Base-by-base conservation (phyloP, 2,329 filamentous ascomycete species). In the Periconia digitata region DNA sequence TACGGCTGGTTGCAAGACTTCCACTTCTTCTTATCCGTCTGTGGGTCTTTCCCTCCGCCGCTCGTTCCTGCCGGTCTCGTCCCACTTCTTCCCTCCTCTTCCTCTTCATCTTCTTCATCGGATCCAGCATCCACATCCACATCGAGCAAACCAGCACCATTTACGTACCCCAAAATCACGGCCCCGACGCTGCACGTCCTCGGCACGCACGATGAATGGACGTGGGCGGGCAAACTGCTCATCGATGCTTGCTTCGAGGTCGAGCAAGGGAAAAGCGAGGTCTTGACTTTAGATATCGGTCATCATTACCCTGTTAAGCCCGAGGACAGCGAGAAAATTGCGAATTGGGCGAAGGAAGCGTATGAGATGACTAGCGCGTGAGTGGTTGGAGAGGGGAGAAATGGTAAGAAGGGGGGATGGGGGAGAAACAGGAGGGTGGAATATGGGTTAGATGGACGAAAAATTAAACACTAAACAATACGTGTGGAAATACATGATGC, bases 251-350 rank as follows among this genome's bases (percentile, higher is more conserved):
- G 51, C 40, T 71, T 59, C 44, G 62, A 65, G 23, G 46, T 56
- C 4, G 58, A 39, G 0, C 56, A 56, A 24, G 64, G 62, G 15
- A 64, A 51, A 46, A 63, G 58, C 24, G 53, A 56, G 29, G 52
- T 64, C 0, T 44, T 57, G 44, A 53, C 55, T 38, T 66, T 61
- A 51, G 58, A 66, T 4, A 70, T 67, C 51, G 68, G 68, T 1
- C 71, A 73, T 64, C 58, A 68, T 56, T 66, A 73, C 52, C 71
- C 71, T 1, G 55, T 60, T 17, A 43, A 44, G 27, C 36, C 53
- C 1, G 69, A 69, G 44, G 66, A 72, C 43, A 69, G 45, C 13
- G 54, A 70, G 53, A 51, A 44, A 42, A 57, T 71, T 16, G 54
- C 34, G 38, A 51, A 63, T 13, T 70, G 64, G 63, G 49, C n/a